Evolutionary conservation across 2,329 filamentous ascomycete genomes (phyloP).

Genomic region (Drechslerella dactyloides): DNA sequence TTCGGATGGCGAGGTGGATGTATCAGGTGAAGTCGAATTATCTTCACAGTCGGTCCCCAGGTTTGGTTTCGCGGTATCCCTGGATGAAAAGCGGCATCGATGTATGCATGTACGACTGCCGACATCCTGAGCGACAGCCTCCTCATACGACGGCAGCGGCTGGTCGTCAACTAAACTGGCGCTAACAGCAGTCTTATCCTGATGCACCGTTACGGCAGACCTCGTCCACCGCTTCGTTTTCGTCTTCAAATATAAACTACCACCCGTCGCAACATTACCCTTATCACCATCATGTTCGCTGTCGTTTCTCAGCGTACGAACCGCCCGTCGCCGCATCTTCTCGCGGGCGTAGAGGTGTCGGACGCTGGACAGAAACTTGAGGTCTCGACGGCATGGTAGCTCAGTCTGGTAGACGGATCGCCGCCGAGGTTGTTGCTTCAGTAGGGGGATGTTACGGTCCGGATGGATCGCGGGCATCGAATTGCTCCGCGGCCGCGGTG

Average conservation of each 20-base stretch:
- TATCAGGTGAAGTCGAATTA: too few species aligned
- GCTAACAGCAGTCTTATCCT: neutral
- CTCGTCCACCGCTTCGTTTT: neutral
- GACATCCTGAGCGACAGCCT: neutral
- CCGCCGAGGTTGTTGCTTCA: constrained; percentile 34
- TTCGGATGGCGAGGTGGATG: too few species aligned
- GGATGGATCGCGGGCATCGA: constrained; percentile 42
- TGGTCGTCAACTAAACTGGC: neutral
- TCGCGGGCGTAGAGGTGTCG: neutral
- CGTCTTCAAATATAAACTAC: neutral
- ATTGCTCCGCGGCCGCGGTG: constrained; percentile 34
- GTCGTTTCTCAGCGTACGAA: neutral
- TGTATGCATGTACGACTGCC: too few species aligned
- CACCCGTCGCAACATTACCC: neutral
- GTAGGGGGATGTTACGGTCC: constrained; percentile 21
- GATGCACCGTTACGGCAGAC: neutral
- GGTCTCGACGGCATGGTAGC: neutral
- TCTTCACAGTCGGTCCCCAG: too few species aligned
- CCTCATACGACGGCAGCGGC: neutral
- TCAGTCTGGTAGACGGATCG: constrained; percentile 30
- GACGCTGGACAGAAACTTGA: neutral
- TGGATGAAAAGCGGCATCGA: constrained; percentile 4
- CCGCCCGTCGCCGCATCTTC: neutral
- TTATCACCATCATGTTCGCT: neutral
- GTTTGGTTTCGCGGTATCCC: too few species aligned